Evolutionary conservation across 345 rosid species (phyloP).

Genomic region (Moringa oleifera): DNA sequence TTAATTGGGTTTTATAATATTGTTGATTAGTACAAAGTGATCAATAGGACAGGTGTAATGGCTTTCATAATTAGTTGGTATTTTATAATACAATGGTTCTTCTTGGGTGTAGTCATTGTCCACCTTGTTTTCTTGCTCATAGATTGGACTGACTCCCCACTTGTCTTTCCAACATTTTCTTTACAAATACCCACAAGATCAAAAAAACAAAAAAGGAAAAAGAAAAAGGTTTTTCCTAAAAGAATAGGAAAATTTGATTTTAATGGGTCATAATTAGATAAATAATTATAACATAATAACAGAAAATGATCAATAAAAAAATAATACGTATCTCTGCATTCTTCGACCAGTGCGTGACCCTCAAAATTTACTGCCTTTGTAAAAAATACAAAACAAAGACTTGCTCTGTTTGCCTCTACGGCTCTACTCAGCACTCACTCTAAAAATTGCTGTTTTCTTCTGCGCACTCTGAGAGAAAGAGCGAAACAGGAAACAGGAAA

Average conservation of each 20-base stretch:
- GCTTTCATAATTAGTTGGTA: not conserved
- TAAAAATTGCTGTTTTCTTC: not conserved
- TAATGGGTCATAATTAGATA: too few relatives aligned
- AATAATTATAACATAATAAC: too few relatives aligned
- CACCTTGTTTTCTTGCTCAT: slow-evolving; percentile 5
- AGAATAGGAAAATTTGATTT: too few relatives aligned
- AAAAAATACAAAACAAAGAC: not conserved
- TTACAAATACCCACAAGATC: slow-evolving; percentile 1
- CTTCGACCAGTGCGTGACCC: not conserved
- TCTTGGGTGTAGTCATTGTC: slow-evolving; percentile 9
- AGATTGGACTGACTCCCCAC: slow-evolving; percentile 16
- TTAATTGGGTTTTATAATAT: not conserved
- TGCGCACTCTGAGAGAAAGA: not conserved
- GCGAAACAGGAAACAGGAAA: not conserved
- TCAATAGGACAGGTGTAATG: not conserved
- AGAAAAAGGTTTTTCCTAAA: too few relatives aligned
- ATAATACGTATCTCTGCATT: too few relatives aligned
- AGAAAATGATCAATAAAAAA: too few relatives aligned
- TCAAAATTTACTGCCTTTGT: too few relatives aligned
- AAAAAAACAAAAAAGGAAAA: too few relatives aligned
- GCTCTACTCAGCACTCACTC: not conserved
- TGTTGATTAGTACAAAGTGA: not conserved
- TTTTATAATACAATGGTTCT: not conserved
- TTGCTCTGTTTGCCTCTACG: not conserved
- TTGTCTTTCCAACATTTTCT: slow-evolving; percentile 6